Percentiles rank a stretch among this genome's conserved stretches.
These are phyloP conservation scores for Chaetomium strumarium DNA, from an alignment of 2,329 filamentous ascomycete species.

Conservation along the genomic window DNA sequence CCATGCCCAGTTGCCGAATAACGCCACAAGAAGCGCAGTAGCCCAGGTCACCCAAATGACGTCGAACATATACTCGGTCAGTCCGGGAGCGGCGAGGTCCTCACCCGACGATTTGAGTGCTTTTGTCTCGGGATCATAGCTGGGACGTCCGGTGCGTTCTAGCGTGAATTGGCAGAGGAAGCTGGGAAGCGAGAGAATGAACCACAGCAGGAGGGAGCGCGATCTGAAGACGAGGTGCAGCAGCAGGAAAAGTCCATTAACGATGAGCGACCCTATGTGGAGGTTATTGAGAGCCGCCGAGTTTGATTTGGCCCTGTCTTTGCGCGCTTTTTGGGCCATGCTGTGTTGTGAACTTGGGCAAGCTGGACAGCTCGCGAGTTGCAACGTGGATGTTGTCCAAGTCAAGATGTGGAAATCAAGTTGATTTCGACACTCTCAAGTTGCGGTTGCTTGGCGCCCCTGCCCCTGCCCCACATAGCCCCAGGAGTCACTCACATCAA, in stretches of 20 bases:
- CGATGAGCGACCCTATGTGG: slow-evolving; percentile 64
- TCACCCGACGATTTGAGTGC: slow-evolving; percentile 75
- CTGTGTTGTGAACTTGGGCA: neutral
- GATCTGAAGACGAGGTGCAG: slow-evolving; percentile 59
- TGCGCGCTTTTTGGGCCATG: slow-evolving; percentile 60
- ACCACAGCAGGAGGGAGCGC: slow-evolving; percentile 62
- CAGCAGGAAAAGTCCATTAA: slow-evolving; percentile 71
- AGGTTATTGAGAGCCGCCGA: slow-evolving; percentile 70
- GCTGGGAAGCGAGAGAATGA: slow-evolving; percentile 66
- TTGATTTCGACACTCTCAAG: too few species aligned
- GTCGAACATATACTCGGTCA: slow-evolving; percentile 99
- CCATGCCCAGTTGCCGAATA: slow-evolving; percentile 76
- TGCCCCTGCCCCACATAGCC: too few species aligned
- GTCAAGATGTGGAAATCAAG: too few species aligned
- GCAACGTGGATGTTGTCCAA: too few species aligned
- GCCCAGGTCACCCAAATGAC: slow-evolving; percentile 92
- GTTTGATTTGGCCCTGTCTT: slow-evolving; percentile 71
- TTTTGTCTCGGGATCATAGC: slow-evolving; percentile 55
- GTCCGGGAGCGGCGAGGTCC: slow-evolving; percentile 76
- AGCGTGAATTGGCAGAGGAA: slow-evolving; percentile 79
- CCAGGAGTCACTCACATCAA: too few species aligned
- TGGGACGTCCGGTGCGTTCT: slow-evolving; percentile 76
- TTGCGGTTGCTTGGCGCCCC: too few species aligned
- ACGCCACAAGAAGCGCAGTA: slow-evolving; percentile 61
- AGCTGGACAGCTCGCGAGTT: too few species aligned